Base-by-base conservation (phyloP, 2,329 filamentous ascomycete genomes). In the Fusarium austroafricanum region DNA sequence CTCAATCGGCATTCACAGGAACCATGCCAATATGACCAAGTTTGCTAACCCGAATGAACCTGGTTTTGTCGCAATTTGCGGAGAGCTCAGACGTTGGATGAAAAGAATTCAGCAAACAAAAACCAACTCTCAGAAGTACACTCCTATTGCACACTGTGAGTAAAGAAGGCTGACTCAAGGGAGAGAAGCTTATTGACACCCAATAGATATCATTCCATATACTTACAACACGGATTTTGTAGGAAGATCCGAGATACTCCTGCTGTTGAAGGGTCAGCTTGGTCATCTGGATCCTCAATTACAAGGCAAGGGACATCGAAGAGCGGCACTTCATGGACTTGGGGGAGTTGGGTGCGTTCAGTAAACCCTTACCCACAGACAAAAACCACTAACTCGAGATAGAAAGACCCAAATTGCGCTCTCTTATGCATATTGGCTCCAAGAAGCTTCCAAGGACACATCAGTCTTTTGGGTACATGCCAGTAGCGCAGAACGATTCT, bases 381-480 rank as follows among this genome's bases (percentile, higher is more conserved):
- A 23, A 1, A 4, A 0, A 15, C 7, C 6, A 28, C 45, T 66
- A 17, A 64, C 7, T 12, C 3, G 0, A 8, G 9, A 11, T 0
- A 71, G 68, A 4, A 72, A 72, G 35, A 71, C 70, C 0, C 70
- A 72, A 15, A 54, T 72, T 2, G 70, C 70, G 1, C 12, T 72
- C 1, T 55, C 66, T 0, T 72, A 72, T 15, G 51, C 66, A 12
- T 50, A 63, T 5, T 72, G 70, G 68, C 0, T 57, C 2, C 65
- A 55, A 1, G 57, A 65, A 0, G 9, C 38, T 7, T 40, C 15
- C 6, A 52, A 65, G 0, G 33, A 65, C 7, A 46, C 26, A 0
- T 78, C 75, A 17, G 63, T 78, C 2, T 79, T 80, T 44, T 80
- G 78, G 78, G 63, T 80, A 2, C 74, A 79, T 57, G 77, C 76